These are phyloP conservation scores for Aureobasidium sp. DNA, from an alignment of 2,329 filamentous ascomycete species.

Conservation along the genomic window DNA sequence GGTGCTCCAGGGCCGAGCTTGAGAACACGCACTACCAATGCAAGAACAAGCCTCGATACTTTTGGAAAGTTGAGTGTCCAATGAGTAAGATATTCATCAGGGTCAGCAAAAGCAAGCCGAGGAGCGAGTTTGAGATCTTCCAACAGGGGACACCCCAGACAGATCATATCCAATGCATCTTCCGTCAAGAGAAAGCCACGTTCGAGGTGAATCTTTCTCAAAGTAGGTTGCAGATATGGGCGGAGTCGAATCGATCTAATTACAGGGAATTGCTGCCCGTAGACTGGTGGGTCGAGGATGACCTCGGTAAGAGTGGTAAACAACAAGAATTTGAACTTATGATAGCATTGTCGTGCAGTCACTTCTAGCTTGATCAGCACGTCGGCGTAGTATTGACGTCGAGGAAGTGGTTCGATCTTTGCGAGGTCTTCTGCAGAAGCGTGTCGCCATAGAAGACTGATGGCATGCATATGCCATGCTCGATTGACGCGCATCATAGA, in stretches of 20 bases:
- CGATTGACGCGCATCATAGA: background rate
- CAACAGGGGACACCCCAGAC: background rate
- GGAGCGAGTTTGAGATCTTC: background rate
- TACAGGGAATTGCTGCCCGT: background rate
- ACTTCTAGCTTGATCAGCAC: background rate
- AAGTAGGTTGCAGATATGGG: background rate
- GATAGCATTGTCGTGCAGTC: background rate
- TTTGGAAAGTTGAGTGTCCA: background rate
- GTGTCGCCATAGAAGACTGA: background rate
- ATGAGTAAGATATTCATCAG: background rate
- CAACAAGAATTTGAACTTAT: background rate
- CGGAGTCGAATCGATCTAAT: background rate
- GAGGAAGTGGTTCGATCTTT: background rate
- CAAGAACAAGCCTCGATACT: background rate
- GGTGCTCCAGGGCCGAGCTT: background rate
- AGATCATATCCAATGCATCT: background rate
- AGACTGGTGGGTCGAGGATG: background rate
- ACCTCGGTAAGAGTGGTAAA: background rate
- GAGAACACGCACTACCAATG: background rate
- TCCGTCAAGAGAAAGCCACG: background rate
- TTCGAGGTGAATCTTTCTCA: background rate
- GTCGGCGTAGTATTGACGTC: background rate
- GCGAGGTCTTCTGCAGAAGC: background rate
- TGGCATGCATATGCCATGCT: background rate
- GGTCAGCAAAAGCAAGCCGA: too few species aligned